These are phyloP conservation scores for Penicillium daleae DNA, from an alignment of 495 filamentous ascomycete species.

Conservation along the genomic window DNA sequence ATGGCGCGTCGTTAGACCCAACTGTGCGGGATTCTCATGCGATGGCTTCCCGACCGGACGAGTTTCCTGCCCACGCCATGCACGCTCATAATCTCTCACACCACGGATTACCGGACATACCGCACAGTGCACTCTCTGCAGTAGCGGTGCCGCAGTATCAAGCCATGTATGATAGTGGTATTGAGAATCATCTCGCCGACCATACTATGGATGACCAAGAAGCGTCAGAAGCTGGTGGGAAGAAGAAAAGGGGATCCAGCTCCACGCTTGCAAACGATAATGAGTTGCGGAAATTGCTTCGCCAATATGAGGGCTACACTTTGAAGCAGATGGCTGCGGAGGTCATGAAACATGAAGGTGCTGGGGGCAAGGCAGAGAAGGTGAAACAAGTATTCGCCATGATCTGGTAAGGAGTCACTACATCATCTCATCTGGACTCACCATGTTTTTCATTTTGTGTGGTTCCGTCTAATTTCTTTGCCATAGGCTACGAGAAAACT, in stretches of 20 bases:
- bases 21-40: constrained; percentile 54
- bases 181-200: constrained; percentile 68
- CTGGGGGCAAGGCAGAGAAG: constrained; percentile 79
- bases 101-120: constrained; percentile 42
- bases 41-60: constrained; percentile 47
- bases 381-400: constrained; percentile 97
- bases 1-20: constrained; percentile 54
- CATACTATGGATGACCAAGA: constrained; percentile 65
- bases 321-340: constrained; percentile 84
- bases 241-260: constrained; percentile 68
- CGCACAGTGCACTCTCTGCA: constrained; percentile 31
- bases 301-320: constrained; percentile 70
- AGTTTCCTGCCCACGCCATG: constrained; percentile 55
- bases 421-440: neutral
- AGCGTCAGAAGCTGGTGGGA: constrained; percentile 61
- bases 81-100: constrained; percentile 49
- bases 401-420: constrained; percentile 71
- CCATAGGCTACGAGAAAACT: constrained; percentile 79
- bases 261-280: constrained; percentile 86
- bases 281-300: constrained; percentile 84
- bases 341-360: constrained; percentile 72
- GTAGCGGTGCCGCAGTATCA: constrained; percentile 59
- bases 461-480: neutral
- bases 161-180: constrained; percentile 63
- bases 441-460: too few relatives aligned